phyloP scores from a whole-genome alignment of 1,284 basidiomycete species.

The Tilletiopsis washingtonensis region DNA sequence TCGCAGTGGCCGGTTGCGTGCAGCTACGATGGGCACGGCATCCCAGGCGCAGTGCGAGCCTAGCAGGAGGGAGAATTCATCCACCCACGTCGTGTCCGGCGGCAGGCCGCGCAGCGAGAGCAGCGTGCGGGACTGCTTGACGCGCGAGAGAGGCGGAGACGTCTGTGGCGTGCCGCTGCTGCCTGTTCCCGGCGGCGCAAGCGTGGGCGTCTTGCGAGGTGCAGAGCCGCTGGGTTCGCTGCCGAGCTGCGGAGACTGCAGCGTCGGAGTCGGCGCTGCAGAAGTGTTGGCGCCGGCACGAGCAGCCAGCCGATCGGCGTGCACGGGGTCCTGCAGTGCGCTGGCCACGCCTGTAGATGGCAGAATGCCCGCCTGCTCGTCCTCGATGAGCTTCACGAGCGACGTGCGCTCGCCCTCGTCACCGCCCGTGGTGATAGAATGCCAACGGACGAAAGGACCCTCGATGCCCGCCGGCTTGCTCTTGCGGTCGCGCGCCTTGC shows the following conservation, averaged over 20 bases:
- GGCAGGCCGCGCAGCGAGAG: conserved; percentile 23
- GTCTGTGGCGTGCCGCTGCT: too few relatives aligned
- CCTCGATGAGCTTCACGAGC: neutral
- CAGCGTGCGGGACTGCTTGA: conserved; percentile 22
- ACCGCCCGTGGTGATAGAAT: neutral
- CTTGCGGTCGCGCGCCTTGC: conserved; percentile 60
- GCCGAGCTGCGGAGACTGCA: too few relatives aligned
- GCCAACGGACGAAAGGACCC: conserved; percentile 66
- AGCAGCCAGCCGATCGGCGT: conserved; percentile 13
- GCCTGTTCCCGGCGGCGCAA: too few relatives aligned
- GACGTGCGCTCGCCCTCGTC: conserved; percentile 2
- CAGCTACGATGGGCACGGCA: conserved; percentile 45
- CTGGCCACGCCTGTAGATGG: too few relatives aligned
- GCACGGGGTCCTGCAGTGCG: conserved; percentile 13
- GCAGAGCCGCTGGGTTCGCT: too few relatives aligned
- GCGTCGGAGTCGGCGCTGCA: too few relatives aligned
- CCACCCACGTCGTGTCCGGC: conserved; percentile 53
- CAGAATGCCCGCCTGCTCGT: neutral
- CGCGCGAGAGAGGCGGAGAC: neutral
- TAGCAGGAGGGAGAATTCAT: conserved; percentile 68
- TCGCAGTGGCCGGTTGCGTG: conserved; percentile 49
- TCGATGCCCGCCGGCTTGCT: conserved; percentile 56
- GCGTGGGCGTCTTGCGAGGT: neutral
- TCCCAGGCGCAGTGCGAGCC: conserved; percentile 55
- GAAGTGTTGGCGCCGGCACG: too few relatives aligned